Base-by-base conservation (phyloP, 257 asterid species). In the Penstemon barbatus region DNA sequence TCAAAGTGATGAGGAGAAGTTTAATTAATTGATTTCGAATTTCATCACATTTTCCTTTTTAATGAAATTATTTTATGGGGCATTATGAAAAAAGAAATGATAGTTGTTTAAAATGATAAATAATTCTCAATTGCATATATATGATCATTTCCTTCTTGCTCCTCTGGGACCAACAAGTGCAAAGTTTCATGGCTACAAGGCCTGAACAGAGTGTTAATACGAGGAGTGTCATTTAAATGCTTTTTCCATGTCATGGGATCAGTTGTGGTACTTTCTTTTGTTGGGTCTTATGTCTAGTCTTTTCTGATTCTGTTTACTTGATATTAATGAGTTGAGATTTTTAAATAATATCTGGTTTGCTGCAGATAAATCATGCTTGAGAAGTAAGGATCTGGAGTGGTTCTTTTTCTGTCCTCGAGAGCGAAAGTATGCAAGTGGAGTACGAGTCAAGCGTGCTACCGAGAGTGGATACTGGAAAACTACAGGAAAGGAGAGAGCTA, bases 341-440 rank as follows among this genome's bases (percentile, higher is more conserved):
- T 43, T 33, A 19, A 19, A 8, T 38, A 1, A 40, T 36, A 39
- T 57, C 45, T 75, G n/a, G 13, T 41, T 62, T 48, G 3, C 50
- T 74, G 55, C 80, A 92, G 98, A 80, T 76, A 89, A 81, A 79
- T 92, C 96, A 6, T 79, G 78, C 76, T 65, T 86, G 73, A 86
- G 73, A 70, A 86, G 79, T 58, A 86, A 82, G 74, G 98, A 92
- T 85, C 83, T 71, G 1, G 93, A 92, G 68, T 92, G 98, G 98
- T 89, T 79, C 79, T 92, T 92, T 79, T 92, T 87, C 84, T 89
- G 96, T 74, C 96, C 97, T 3, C 85, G 83, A 39, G 97, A 92
- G 83, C 89, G 68, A 76, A 92, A 87, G 81, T 92, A 89, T 76
- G 79, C 91, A 48, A 82, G 86, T 77, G 97, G 98, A 50, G 55